Base-by-base conservation (phyloP, 2,329 filamentous ascomycete species). In the Cercospora zeae-maydis region DNA sequence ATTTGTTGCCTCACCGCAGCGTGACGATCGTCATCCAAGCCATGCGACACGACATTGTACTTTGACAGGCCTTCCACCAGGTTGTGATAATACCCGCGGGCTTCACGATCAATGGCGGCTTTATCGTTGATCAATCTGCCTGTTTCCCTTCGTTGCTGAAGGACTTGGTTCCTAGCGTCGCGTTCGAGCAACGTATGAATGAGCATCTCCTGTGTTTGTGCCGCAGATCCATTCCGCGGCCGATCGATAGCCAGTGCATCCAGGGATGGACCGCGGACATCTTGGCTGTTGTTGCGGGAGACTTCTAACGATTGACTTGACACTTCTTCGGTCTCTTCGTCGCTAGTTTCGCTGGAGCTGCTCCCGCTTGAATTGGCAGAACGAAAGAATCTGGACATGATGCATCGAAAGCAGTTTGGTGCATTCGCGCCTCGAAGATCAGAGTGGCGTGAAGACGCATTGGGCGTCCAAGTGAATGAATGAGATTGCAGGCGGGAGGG, bases 151-250 rank as follows among this genome's bases (percentile, higher is more conserved):
- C 63, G 66, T 55, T 77, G 72, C 16, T 75, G 69, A 36, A 77
- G 71, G 10, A 78, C 77, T 55, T 79, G 73, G 30, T 71, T 72
- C 9, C 78, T 65, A 36, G 78, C 78, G 58, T 77, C 75, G 49
- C 80, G 76, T 68, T 82, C 80, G 1, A 82, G 71, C 21, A 82
- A 65, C 1, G 80, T 75, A 67, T 81, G 79, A 4, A 82, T 66
- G 10, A 81, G 65, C 13, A 79, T 66, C 59, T 80, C 76, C 34
- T 69, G 66, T 19, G 56, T 61, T 9, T 47, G 54, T 9, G 42
- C 36, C 3, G 53, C 39, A 10, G 34, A 45, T 16, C 49, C 61
- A 42, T 63, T 53, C 9, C 58, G 59, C n/a, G 60, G 55, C 13
- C 59, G 54, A 27, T 60, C 58, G 36, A 63, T n/a, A 16, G 62